Base-by-base conservation (phyloP, 768 basidiomycete genomes). In the Trametes coccinea region DNA sequence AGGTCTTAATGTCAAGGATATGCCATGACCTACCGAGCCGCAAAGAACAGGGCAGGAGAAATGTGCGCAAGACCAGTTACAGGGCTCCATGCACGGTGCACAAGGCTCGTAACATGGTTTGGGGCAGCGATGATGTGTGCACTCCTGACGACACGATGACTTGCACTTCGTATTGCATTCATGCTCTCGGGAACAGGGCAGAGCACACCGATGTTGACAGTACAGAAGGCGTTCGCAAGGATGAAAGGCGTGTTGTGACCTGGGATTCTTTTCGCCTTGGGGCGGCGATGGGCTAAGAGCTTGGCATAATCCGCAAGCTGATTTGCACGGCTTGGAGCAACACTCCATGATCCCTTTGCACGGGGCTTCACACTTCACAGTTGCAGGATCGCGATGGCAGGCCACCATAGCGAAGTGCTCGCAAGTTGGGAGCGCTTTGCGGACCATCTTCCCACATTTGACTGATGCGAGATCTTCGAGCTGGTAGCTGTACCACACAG, bases 41-140 rank as follows among this genome's bases (percentile, higher is more conserved):
- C 78, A 78, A 0, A 73, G 66, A 1, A 78, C 69, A 1, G 69
- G 64, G 62, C 78, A 78, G 3, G 50, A 55, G 10, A 70, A 56
- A 56, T 79, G 78, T 8, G 63, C 43, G 62, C 78, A 79, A 8
- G 31, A 22, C 74, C 77, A 77, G 31, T 59, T 47, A 53, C 78
- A 79, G 4, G 71, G 67, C 46, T 75, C 71, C 67, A 73, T 70
- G 56, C 78, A 77, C 3, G 75, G 71, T 0, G 73, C 66, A 22
- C 75, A 75, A 10, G 71, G 67, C 6, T 65, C 67, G 8, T 69
- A 72, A 60, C 77, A 77, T 1, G 71, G 62, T 40, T 67, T 66
- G 9, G 58, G 52, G 52, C 76, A 76, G 37, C 60, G 59, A 7
- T 67, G 65, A 51, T 77, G 76, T 1, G 16, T 30, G 58, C 76